phyloP scores from a whole-genome alignment of 208 protist genomes.

The Naegleria lovaniensis region DNA sequence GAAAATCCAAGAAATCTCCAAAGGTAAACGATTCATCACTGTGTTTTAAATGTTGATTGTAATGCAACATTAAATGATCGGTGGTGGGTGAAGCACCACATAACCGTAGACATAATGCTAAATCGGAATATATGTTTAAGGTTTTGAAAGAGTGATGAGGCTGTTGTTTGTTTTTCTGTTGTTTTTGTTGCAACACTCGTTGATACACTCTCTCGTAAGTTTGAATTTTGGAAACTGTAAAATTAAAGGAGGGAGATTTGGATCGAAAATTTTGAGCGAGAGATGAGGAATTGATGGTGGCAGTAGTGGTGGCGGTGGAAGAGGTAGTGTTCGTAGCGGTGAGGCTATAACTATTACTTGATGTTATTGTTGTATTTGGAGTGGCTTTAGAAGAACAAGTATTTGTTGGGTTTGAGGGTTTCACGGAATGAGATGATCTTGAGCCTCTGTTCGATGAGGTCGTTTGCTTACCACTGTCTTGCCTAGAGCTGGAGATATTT shows the following conservation, averaged over 20 bases:
- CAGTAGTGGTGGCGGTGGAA: not conserved
- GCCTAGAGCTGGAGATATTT: too few relatives aligned
- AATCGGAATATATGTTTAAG: not conserved
- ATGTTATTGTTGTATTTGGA: too few relatives aligned
- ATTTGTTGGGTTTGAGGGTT: too few relatives aligned
- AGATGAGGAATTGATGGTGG: not conserved
- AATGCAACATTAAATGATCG: not conserved
- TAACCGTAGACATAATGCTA: not conserved
- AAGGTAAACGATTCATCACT: not conserved
- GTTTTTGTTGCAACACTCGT: not conserved
- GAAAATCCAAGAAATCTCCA: conserved; percentile 15
- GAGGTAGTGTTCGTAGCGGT: too few relatives aligned
- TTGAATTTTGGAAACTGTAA: not conserved
- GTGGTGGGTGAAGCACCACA: not conserved
- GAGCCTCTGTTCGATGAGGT: too few relatives aligned
- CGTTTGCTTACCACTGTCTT: too few relatives aligned
- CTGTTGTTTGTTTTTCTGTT: not conserved
- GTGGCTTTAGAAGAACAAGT: too few relatives aligned
- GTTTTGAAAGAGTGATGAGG: not conserved
- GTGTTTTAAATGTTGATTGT: not conserved
- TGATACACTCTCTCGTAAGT: not conserved
- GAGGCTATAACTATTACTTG: too few relatives aligned
- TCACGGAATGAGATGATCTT: too few relatives aligned
- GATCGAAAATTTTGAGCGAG: not conserved
- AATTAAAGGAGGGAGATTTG: not conserved